Percentiles rank a stretch among this genome's conserved stretches.
Evolutionary conservation across 345 rosid species (phyloP).

Genomic region (Acer campestre): DNA sequence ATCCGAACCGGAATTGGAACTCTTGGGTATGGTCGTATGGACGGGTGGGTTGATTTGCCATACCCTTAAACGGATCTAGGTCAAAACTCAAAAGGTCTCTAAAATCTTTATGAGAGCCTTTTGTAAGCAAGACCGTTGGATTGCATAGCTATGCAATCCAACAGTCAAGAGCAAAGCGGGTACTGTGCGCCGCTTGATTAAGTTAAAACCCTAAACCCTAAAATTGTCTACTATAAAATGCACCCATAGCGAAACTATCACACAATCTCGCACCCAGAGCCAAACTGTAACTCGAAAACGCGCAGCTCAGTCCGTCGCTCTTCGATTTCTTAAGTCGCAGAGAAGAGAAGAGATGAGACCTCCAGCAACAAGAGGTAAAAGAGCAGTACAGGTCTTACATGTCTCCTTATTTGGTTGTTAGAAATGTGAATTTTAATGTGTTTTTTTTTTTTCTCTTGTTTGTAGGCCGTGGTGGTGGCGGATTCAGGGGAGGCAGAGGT

Average conservation of each 20-base stretch:
- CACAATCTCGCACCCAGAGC: no score
- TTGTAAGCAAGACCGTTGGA: background rate
- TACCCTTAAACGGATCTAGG: no score
- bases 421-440: background rate
- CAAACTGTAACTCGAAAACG: background rate
- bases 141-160: background rate
- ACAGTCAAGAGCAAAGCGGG: background rate
- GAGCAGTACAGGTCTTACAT: background rate
- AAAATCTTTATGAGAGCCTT: no score
- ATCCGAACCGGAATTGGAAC: no score
- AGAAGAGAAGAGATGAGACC: conserved; percentile 36
- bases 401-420: no score
- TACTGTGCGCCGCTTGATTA: background rate
- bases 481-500: conserved; percentile 47
- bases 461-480: conserved; percentile 54
- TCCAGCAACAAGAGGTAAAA: conserved; percentile 37
- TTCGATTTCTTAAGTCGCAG: background rate
- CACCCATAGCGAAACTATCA: background rate
- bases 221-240: background rate
- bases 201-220: conserved; percentile 24
- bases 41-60: no score
- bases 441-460: background rate
- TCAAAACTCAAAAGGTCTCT: no score
- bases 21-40: no score
- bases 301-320: background rate